Evolutionary conservation across 1,284 basidiomycete genomes (phyloP).

Genomic region (Irpex sp.): DNA sequence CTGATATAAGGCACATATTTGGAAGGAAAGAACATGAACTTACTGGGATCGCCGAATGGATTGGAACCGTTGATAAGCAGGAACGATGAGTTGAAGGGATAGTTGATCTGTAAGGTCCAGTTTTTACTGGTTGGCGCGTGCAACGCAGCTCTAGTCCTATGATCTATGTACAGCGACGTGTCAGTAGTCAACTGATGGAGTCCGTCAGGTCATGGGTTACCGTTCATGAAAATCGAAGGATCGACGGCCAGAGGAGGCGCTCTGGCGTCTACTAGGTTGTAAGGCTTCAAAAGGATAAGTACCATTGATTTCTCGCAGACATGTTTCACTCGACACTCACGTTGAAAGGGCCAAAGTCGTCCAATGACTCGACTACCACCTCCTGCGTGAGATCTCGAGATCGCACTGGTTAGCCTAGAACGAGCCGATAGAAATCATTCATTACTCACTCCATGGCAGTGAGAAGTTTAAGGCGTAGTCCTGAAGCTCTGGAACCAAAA

Average conservation of each 20-base stretch:
- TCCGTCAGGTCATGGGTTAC: conserved; percentile 26
- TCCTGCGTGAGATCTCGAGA: conserved; percentile 14
- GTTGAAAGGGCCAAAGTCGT: neutral
- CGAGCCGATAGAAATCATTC: conserved; percentile 7
- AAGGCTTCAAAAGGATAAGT: conserved; percentile 31
- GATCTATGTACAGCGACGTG: conserved; percentile 34
- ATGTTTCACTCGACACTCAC: neutral
- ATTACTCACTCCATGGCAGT: conserved; percentile 60
- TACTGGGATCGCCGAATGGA: neutral
- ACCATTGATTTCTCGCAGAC: neutral
- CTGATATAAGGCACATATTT: neutral
- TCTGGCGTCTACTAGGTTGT: conserved; percentile 53
- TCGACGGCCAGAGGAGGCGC: conserved; percentile 44
- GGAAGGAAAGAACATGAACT: neutral
- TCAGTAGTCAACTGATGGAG: neutral
- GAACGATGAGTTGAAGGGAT: conserved; percentile 41
- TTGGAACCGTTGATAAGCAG: neutral
- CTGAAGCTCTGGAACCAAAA: conserved; percentile 27
- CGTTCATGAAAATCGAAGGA: conserved; percentile 54
- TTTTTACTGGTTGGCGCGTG: conserved; percentile 61
- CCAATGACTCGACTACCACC: neutral
- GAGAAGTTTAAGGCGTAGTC: conserved; percentile 33
- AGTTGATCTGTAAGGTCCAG: conserved; percentile 45
- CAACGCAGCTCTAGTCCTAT: conserved; percentile 46
- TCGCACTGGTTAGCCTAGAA: conserved; percentile 8